Evolutionary conservation across 257 asterid species (phyloP), one percentile per base, ranked within the genome.

Genomic region (Solanum pimpinellifolium): DNA sequence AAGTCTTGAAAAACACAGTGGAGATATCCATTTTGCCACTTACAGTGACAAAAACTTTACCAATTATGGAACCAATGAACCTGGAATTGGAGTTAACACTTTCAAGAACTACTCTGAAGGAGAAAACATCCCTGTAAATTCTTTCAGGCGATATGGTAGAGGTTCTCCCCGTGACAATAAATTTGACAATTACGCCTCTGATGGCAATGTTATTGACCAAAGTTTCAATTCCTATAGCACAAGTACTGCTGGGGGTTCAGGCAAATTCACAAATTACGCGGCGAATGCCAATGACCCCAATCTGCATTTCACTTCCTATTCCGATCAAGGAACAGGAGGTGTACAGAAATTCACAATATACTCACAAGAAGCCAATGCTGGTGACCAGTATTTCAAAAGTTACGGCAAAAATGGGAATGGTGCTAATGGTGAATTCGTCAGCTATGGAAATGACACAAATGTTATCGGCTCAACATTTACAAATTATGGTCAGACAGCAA

Each of bases 121-220:
- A n/a, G 88, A 87, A 9, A 92, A 93, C 29, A 27, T 91, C 76
- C 83, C 91, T 13, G 46, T 87, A 75, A 91, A 93, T 86, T 47
- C 92, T 7, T 95, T 96, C 94, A 95, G 96, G 44, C 92, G 97
- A 31, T 95, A 95, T 87, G 95, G 99, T 92, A 97, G 97, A 37
- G 93, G 87, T 84, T 91, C 98, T n/a, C 75, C 91, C 46, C 96
- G 91, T 88, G 84, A 42, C 39, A 98, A 96, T 42, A 56, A 69
- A 60, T 96, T 96, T 90, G 27, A 85, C 77, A 74, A 37, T 83
- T 96, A 96, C 90, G 96, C 92, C 37, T 88, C 92, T 33, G 91
- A 89, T 3, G 65, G 89, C 1, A 94, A 92, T 62, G 94, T 92
- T 35, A 90, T 73, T 35, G 97, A 95, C 90, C 93, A 95, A 89